Base-by-base conservation (phyloP, 2,329 filamentous ascomycete genomes). In the Penicillium polonicum region DNA sequence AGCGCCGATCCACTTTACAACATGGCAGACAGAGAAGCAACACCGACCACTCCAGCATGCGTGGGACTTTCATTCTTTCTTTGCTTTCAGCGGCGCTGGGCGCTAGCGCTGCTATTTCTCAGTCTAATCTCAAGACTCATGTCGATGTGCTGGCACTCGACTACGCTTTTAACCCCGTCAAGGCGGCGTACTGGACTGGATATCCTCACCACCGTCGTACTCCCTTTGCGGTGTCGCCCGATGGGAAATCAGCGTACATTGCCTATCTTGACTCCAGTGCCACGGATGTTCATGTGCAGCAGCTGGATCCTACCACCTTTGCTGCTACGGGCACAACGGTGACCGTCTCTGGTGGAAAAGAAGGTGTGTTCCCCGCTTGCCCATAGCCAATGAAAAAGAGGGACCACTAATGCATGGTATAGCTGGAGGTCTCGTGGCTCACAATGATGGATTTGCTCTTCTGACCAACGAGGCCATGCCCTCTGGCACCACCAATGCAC, bases 371-470 rank as follows among this genome's bases (percentile, higher is more conserved):
- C 7, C 17, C 17, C 35, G n/a, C 8, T 38, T 5, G 6, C 3
- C 17, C 7, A 38, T n/a, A n/a, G 7, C 17, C 7, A n/a, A 38
- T n/a, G 17, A 38, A n/a, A 36, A n/a, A 8, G 35, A 17, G 7
- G 17, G 8, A 6, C 8, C 7, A 38, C 35, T 38, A 38, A 38
- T n/a, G 8, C 35, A 9, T 38, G 4, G 8, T n/a, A 38, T 38
- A 38, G 83, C 82, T 5, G 83, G 83, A 52, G 85, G 85, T 45
- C 78, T 87, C 1, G 81, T 87, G 43, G 84, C 84, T 17, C 84
- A 86, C 65, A 76, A 84, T 61, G 83, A 87, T 68, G 85, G 84
- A 3, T 87, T 87, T 60, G 84, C 84, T n/a, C 71, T 87, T 29
- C 71, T 87, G 48, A 85, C 83, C 29, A 85, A 85, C 72, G 83